Evolutionary conservation across 371 early-diverging fungal species (phyloP), one percentile per base, ranked within the genome.

Genomic region (Circinella minor): DNA sequence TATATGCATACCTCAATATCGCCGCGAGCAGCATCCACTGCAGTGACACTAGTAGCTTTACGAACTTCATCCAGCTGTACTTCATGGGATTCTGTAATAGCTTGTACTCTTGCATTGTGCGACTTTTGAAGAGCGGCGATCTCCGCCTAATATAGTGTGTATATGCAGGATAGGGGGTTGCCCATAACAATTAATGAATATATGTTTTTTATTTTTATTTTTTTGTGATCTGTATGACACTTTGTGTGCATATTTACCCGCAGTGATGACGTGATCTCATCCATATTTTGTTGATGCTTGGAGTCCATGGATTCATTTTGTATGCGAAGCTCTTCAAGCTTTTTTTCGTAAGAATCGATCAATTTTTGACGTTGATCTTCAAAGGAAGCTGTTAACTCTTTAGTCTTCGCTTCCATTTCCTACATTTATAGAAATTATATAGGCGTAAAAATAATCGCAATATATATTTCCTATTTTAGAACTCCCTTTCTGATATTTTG

Each of bases 121-220:
- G 65, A 64, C 27, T 68, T 43, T 37, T 72, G 68, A 18, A 72
- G 51, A 37, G 68, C 61, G 27, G 65, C 57, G 48, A 72, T 72
- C 61, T 72, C 72, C 39, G 61, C 69, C 72, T 72, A 70, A 36
- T 34, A 17, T 57, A 51, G 27, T 27, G 27, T n/a, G n/a, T 51
- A 13, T 51, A 17, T 51, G 51, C 51, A 51, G 8, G 5, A 51
- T 51, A 51, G 8, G 51, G 5, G 8, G 8, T 37, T 48, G 37
- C 4, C 39, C 48, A 15, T 51, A 51, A 51, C 14, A 51, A 8
- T 51, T 14, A 36, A 46, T 4, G 39, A 46, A n/a, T n/a, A 63
- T 7, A 37, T 63, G 2, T 27, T 27, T 27, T 27, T 27, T 1
- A 1, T 27, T 27, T 27, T 27, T 27, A 27, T 27, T 27, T 27